Evolutionary conservation across 2,329 filamentous ascomycete genomes (phyloP), one percentile per base, ranked within the genome.

Genomic region (Teratosphaeria pseudoeucalypti): DNA sequence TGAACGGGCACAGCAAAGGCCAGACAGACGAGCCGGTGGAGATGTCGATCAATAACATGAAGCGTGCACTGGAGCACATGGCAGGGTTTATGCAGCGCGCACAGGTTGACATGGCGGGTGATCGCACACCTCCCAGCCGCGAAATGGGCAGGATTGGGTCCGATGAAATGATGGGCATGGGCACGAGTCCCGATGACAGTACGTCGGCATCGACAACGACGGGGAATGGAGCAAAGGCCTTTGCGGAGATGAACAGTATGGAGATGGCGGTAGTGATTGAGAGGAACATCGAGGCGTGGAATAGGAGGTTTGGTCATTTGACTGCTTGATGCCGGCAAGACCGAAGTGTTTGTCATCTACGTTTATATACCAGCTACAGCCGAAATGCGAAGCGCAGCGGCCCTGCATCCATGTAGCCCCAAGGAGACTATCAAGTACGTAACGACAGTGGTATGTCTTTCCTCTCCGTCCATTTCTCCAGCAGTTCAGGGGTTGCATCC

Each of bases 241-340:
- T 95, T 73, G 89, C 86, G 66, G 82, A 87, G 9, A 77, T 96
- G 64, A 88, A 79, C 60, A 91, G 87, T 66, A 79, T 89, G 64
- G 89, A 95, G 74, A 95, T 95, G 89, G 95, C 95, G 89, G 90
- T 95, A 72, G 81, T 85, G 66, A 75, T 95, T 71, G 92, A 88
- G 62, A 82, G 88, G 62, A 85, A 91, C 71, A 81, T 95, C 68
- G 53, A 54, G 53, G 53, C 54, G 39, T 65, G 62, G 63, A 60
- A 64, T 49, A 19, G 27, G 55, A 16, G 29, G 52, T 61, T 57
- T 59, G 62, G 54, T 53, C 59, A 58, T 55, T 52, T 57, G 56
- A 14, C 43, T 39, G 55, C 23, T n/a, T 56, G 37, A 37, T 32
- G 3, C 11, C 29, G 52, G 10, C n/a, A 23, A 54, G 19, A 39